Base-by-base conservation (phyloP, 108 stramenopile genomes). In the Mediolabrus comicus region DNA sequence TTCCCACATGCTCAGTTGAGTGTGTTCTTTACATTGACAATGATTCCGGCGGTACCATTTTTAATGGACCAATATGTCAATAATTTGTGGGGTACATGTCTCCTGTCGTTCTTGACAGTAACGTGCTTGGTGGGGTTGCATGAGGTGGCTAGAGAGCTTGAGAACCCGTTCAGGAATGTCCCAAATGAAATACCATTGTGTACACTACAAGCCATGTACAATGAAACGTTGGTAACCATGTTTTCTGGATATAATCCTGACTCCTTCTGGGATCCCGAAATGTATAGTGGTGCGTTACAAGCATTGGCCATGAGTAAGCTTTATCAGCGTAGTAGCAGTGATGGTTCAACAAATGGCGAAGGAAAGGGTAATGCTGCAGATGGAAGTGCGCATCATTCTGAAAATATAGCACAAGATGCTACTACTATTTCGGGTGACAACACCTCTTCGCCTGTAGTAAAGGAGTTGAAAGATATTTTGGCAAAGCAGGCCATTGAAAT, bases 131-230 rank as follows among this genome's bases (percentile, higher is more conserved):
- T 61, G 3, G 91, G 87, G 1, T 61, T 89, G 63, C 83, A 92
- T 63, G 91, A 89, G 53, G 88, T 92, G 26, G 86, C 88, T 0
- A 61, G 87, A 2, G 91, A 92, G 41, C 71, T 92, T 43, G 88
- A 89, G 59, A 89, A 88, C 74, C 91, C 91, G 0, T 92, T 89
- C 68, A 73, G 85, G 2, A 89, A 89, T 73, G 82, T 87, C 11
- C 91, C 91, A 30, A 92, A 92, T 64, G 87, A 92, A 53, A 54
- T 92, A 57, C 87, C 90, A 28, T 30, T 92, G 9, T 77, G 79
- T n/a, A 87, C 85, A 1, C 34, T 92, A 2, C 69, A 71, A 46
- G 91, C 91, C 11, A 68, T 78, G 69, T 92, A 70, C 79, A 74
- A 74, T 60, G 77, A 79, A 32, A 49, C 72, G 11, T 38, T 79